A percentile compares a stretch with the other conserved stretches of the same genome.
Evolutionary conservation across 345 rosid genomes (phyloP).

Genomic region (Lagerstroemia speciosa): DNA sequence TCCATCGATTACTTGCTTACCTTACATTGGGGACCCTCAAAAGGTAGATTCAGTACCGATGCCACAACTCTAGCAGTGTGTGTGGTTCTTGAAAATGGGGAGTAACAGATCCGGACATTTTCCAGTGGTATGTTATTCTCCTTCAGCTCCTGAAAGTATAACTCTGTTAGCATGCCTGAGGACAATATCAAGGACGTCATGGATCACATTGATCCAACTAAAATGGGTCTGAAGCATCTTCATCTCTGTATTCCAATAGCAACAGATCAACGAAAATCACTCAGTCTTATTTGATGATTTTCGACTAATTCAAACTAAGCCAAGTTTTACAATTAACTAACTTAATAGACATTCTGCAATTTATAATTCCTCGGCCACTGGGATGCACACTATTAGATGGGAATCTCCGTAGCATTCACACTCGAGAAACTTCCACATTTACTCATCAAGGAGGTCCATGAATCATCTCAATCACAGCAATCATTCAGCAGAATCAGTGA

Average conservation of each 20-base stretch:
- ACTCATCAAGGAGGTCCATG: neutral
- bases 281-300: neutral
- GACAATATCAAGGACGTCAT: neutral
- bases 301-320: neutral
- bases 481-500: no score
- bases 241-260: neutral
- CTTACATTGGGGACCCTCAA: conserved; percentile 71
- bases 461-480: neutral
- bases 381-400: no score
- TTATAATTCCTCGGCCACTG: neutral
- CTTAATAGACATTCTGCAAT: no score
- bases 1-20: conserved; percentile 16
- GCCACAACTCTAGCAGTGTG: conserved; percentile 76
- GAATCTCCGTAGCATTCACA: neutral
- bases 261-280: neutral
- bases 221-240: neutral
- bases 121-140: conserved; percentile 42
- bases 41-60: conserved; percentile 54
- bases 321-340: neutral
- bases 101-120: conserved; percentile 74
- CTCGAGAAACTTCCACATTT: neutral
- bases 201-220: no score
- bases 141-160: conserved; percentile 51
- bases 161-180: neutral
- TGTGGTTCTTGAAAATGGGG: conserved; percentile 80